Conservation (phyloP, 2,329 filamentous ascomycete genomes). For the Phialocephala subalpina region DNA sequence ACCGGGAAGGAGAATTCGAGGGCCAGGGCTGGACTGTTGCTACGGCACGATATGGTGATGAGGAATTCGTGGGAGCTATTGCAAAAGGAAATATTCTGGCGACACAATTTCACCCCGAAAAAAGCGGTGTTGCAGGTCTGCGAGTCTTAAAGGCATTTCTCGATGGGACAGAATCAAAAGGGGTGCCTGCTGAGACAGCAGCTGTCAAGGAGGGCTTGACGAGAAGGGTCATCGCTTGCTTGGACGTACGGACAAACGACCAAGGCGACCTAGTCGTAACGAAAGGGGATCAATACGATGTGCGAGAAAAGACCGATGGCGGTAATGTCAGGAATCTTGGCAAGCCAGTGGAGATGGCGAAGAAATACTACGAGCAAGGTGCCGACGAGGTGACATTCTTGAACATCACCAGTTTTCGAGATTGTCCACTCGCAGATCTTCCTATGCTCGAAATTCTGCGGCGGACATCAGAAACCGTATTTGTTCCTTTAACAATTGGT, state of each 20-base stretch:
- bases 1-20: constrained; percentile 77
- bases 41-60: constrained; percentile 83
- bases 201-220: constrained; percentile 74
- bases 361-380: constrained; percentile 93
- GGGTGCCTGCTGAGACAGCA: constrained; percentile 39
- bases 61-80: constrained; percentile 92
- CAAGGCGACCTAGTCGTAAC: constrained; percentile 95
- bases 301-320: constrained; percentile 80
- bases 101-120: constrained; percentile 98
- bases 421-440: constrained; percentile 89
- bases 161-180: constrained; percentile 66
- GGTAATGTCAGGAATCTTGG: constrained; percentile 87
- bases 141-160: constrained; percentile 87
- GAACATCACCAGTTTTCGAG: constrained; percentile 97
- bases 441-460: constrained; percentile 96
- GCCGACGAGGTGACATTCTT: constrained; percentile 97
- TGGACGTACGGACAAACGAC: constrained; percentile 95
- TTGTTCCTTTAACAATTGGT: constrained; percentile 94
- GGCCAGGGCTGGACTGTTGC: constrained; percentile 90
- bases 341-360: constrained; percentile 95
- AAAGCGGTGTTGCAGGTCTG: constrained; percentile 89
- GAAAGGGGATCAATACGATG: constrained; percentile 98
- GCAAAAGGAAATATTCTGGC: constrained; percentile 86
- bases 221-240: constrained; percentile 91
- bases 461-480: constrained; percentile 87